Evolutionary conservation across 2,329 filamentous ascomycete genomes (phyloP).

Genomic region (Coleophoma eucalyptorum): DNA sequence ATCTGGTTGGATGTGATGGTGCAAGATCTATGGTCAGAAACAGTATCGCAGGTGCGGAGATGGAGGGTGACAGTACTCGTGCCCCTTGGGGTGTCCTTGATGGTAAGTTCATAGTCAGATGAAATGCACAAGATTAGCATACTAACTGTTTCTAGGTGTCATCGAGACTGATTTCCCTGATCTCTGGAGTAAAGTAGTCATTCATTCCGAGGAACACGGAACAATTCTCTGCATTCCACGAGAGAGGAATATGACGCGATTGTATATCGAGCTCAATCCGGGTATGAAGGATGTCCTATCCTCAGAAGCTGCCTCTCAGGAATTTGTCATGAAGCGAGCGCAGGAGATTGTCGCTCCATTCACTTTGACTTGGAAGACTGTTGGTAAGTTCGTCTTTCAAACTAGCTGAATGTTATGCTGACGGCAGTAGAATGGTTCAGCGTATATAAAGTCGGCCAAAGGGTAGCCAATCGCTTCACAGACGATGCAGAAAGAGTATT

Average conservation of each 20-base stretch:
- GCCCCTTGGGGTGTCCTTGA: constrained; percentile 58
- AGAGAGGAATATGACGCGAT: constrained; percentile 54
- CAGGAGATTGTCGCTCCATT: constrained; percentile 57
- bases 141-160: constrained; percentile 32
- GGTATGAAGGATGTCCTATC: constrained; percentile 38
- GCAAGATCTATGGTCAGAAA: constrained; percentile 48
- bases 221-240: constrained; percentile 60
- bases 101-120: constrained; percentile 33
- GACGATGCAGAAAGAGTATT: constrained; percentile 53
- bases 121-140: constrained; percentile 40
- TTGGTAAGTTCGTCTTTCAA: constrained; percentile 61
- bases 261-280: constrained; percentile 57
- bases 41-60: constrained; percentile 46
- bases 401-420: constrained; percentile 23
- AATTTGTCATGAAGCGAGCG: constrained; percentile 68
- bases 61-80: constrained; percentile 55
- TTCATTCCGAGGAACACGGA: constrained; percentile 48
- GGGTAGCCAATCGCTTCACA: constrained; percentile 55
- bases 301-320: constrained; percentile 42
- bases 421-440: constrained; percentile 67
- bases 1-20: constrained; percentile 59
- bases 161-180: constrained; percentile 48
- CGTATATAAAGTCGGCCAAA: constrained; percentile 54
- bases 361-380: constrained; percentile 62
- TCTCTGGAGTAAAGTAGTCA: constrained; percentile 52